Base-by-base conservation (phyloP, 257 asterid genomes). In the Oldenlandia corymbosa region DNA sequence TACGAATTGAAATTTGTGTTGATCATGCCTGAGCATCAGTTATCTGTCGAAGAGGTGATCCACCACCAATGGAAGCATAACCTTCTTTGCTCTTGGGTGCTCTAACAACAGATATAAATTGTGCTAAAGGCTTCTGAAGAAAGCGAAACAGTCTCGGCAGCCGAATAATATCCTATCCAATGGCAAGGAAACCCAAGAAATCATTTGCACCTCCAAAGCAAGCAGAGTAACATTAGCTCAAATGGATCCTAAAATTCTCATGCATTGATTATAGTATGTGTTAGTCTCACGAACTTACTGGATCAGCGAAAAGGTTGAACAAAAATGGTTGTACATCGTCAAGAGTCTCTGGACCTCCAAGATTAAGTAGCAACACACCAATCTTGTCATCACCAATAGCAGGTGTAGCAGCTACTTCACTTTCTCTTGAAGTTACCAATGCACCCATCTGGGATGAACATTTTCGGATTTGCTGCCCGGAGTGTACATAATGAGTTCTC, bases 1-100 rank as follows among this genome's bases (percentile, higher is more conserved):
- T 58, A 4, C 31, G 17, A 57, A 36, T 52, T 58, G 14, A 58
- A 49, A 58, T 58, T 47, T 60, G 17, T 54, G 58, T 58, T 46
- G 60, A 71, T 37, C 84, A 70, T 76, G 79, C 99, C 97, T 92
- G 99, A 51, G 80, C 96, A 82, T 92, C 97, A 57, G 99, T 92
- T 64, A 92, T 92, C 52, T 93, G 96, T 37, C 99, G 95, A 67
- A 92, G 90, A 68, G 99, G 97, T 78, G 99, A 92, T 67, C 99
- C 99, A 61, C 99, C 97, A 62, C 99, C 99, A 60, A 92, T 92
- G 69, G 99, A 82, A 75, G 99, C 99, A 82, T 89, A 92, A 48
- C 99, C 99, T 77, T 92, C 97, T 80, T 78, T 89, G 83, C 99
- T 92, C 88, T 92, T 92, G 18, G 97, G 90, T 16, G 99, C 85